These are phyloP conservation scores for Gymnopilus junonius DNA, from an alignment of 768 basidiomycete genomes.

Conservation along the genomic window DNA sequence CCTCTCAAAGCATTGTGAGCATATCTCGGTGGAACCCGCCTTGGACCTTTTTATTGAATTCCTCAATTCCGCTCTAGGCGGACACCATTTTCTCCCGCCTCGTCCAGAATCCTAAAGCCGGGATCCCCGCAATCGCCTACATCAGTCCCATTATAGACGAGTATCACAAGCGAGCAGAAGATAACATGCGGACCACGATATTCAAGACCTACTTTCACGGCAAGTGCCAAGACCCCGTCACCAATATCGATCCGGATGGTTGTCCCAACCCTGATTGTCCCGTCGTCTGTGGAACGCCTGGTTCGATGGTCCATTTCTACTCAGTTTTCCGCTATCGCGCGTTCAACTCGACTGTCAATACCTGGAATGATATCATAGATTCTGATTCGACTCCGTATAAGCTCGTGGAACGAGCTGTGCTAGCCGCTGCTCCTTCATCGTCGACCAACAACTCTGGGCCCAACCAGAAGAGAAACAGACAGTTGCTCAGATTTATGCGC, in stretches of 20 bases:
- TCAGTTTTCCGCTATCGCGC: constrained; percentile 50
- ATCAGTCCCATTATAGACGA: constrained; percentile 50
- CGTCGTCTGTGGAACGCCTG: constrained; percentile 82
- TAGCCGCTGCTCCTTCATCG: constrained; percentile 29
- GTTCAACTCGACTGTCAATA: constrained; percentile 43
- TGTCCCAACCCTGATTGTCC: constrained; percentile 84
- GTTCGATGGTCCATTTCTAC: constrained; percentile 76
- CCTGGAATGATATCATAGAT: constrained; percentile 37
- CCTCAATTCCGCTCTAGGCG: constrained; percentile 18
- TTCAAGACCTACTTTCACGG: constrained; percentile 79
- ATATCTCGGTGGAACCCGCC: neutral
- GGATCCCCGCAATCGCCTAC: constrained; percentile 29
- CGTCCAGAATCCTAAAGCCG: constrained; percentile 13
- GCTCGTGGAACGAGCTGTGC: constrained; percentile 44
- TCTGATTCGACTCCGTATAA: constrained; percentile 47
- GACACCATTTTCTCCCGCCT: constrained; percentile 19
- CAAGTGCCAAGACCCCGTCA: constrained; percentile 56
- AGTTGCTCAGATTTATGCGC: constrained; percentile 14
- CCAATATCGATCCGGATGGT: constrained; percentile 63
- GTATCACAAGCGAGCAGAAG: constrained; percentile 49
- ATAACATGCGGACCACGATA: constrained; percentile 55
- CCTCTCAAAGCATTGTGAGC: constrained; percentile 49
- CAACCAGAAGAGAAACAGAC: constrained; percentile 9
- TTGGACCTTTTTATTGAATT: neutral
- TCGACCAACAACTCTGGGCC: constrained; percentile 2